Percentiles rank a stretch among this genome's conserved stretches.
Evolutionary conservation across 2,329 filamentous ascomycete genomes (phyloP).

Genomic region (Rhynchosporium agropyri): DNA sequence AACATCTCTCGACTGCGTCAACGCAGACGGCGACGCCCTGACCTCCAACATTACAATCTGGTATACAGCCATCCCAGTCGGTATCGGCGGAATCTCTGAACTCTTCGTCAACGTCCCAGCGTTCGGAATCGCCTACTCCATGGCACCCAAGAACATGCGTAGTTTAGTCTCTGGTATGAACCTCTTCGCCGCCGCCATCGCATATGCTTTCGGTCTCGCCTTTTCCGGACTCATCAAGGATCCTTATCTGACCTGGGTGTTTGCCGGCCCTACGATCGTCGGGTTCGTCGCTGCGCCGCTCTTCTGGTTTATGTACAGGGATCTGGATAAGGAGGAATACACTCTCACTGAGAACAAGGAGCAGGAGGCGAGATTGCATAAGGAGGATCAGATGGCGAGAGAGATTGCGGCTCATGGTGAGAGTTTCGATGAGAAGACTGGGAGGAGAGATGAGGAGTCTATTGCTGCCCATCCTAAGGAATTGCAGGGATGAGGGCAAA

Average conservation of each 20-base stretch:
- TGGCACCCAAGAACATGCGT: constrained; percentile 55
- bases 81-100: constrained; percentile 53
- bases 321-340: constrained; percentile 52
- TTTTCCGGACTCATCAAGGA: constrained; percentile 52
- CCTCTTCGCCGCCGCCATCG: constrained; percentile 50
- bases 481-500: too few relatives aligned
- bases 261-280: constrained; percentile 51
- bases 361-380: not conserved
- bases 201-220: constrained; percentile 51
- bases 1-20: constrained; percentile 28
- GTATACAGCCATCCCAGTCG: constrained; percentile 58
- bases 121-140: constrained; percentile 56
- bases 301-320: constrained; percentile 52
- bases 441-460: too few relatives aligned
- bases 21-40: constrained; percentile 29
- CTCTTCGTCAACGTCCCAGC: constrained; percentile 57
- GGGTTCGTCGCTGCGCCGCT: constrained; percentile 49
- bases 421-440: too few relatives aligned
- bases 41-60: constrained; percentile 42
- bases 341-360: constrained; percentile 44
- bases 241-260: constrained; percentile 54
- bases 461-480: too few relatives aligned
- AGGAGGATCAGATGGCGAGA: too few relatives aligned
- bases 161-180: constrained; percentile 54
- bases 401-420: too few relatives aligned